Conservation (phyloP, 768 basidiomycete species). For the Suillus spraguei region DNA sequence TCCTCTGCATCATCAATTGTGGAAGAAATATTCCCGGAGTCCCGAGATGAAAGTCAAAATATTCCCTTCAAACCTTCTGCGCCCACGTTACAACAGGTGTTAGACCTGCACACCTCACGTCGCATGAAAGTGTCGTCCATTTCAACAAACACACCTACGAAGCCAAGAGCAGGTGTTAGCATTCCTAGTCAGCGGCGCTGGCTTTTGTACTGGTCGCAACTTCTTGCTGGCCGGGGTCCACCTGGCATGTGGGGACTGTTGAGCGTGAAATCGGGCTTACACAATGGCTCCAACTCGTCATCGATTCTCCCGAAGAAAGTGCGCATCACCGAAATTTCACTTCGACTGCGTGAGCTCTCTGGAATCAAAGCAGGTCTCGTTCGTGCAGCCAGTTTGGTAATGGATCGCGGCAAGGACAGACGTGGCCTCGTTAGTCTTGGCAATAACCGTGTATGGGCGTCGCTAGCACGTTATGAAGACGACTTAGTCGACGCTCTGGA, state of each 20-base stretch:
- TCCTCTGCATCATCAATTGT: slow-evolving; percentile 17
- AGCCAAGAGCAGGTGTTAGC: slow-evolving; percentile 63
- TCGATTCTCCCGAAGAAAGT: slow-evolving; percentile 42
- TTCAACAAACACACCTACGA: slow-evolving; percentile 19
- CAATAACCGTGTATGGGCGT: slow-evolving; percentile 61
- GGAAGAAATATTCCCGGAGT: slow-evolving; percentile 23
- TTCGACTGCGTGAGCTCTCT: slow-evolving; percentile 63
- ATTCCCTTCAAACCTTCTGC: slow-evolving; percentile 22
- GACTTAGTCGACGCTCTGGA: slow-evolving; percentile 64
- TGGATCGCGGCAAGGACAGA: slow-evolving; percentile 47
- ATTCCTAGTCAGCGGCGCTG: slow-evolving; percentile 83
- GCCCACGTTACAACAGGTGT: slow-evolving; percentile 53
- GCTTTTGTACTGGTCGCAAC: slow-evolving; percentile 75
- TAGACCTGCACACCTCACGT: slow-evolving; percentile 68
- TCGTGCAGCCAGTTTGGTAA: slow-evolving; percentile 56
- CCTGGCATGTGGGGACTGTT: slow-evolving; percentile 45
- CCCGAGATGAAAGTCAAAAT: not conserved
- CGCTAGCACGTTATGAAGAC: slow-evolving; percentile 82
- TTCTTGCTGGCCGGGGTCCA: slow-evolving; percentile 60
- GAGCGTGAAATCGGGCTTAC: slow-evolving; percentile 17
- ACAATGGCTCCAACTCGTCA: not conserved
- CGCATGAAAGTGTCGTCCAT: slow-evolving; percentile 55
- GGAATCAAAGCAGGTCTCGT: slow-evolving; percentile 52
- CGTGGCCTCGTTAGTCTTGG: slow-evolving; percentile 31
- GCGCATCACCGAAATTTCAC: slow-evolving; percentile 53